Conservation (phyloP, 202 grass and related monocot species). For the Setaria italica region DNA sequence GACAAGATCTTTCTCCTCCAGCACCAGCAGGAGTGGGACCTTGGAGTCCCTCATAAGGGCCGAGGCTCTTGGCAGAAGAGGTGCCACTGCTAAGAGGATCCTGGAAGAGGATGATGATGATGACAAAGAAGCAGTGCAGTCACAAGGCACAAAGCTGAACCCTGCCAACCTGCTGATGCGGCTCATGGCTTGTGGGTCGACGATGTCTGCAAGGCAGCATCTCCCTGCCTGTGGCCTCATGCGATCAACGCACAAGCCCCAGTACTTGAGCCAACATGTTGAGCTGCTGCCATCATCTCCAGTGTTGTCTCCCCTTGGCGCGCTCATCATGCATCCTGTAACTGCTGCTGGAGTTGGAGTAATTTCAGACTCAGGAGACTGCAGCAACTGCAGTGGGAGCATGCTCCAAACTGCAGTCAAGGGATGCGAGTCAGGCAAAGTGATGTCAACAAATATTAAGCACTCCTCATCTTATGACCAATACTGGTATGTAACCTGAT, state of each 20-base stretch:
- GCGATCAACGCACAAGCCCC: slow-evolving; percentile 54
- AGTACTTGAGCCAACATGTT: slow-evolving; percentile 45
- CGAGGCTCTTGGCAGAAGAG: slow-evolving; percentile 57
- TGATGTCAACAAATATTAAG: background rate
- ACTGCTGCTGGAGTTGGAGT: background rate
- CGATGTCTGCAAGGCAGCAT: slow-evolving; percentile 63
- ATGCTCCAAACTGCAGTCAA: slow-evolving; percentile 43
- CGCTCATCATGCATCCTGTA: slow-evolving; percentile 47
- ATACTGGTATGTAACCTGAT: slow-evolving; percentile 42
- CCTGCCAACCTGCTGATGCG: slow-evolving; percentile 71
- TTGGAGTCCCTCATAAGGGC: slow-evolving; percentile 81
- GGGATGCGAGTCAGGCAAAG: slow-evolving; percentile 22
- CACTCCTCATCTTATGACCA: slow-evolving; percentile 44
- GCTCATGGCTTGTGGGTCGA: slow-evolving; percentile 65
- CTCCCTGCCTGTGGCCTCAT: slow-evolving; percentile 59
- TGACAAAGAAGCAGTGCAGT: slow-evolving; percentile 38
- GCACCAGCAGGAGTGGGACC: slow-evolving; percentile 52
- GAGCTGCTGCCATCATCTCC: slow-evolving; percentile 49
- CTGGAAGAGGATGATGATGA: slow-evolving; percentile 53
- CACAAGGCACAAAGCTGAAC: slow-evolving; percentile 59
- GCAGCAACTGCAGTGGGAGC: slow-evolving; percentile 32
- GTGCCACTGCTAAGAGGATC: slow-evolving; percentile 33
- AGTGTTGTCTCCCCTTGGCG: slow-evolving; percentile 50
- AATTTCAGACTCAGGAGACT: slow-evolving; percentile 48
- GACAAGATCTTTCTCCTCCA: slow-evolving; percentile 16